Base-by-base conservation (phyloP, 1,284 basidiomycete species). In the Tremellales sp. region DNA sequence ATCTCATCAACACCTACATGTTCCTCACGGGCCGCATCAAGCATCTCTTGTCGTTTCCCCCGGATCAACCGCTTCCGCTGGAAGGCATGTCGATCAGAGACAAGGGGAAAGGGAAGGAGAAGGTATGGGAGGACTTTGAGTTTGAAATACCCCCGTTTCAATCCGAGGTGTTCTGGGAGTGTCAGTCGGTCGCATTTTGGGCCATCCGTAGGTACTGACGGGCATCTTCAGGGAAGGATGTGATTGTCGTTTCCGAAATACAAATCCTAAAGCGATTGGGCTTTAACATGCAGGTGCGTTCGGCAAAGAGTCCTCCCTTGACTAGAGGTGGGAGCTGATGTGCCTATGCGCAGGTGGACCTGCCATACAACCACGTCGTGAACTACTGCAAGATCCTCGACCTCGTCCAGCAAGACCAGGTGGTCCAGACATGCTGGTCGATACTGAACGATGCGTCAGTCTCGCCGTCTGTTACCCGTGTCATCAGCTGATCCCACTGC, bases 1-100 rank as follows among this genome's bases (percentile, higher is more conserved):
- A 97, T 66, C 80, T 98, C 51, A 84, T 97, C 73, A 97, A 97
- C 68, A 83, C 89, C 37, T 97, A 88, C 71, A 87, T 97, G 73
- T 81, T 88, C 43, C 79, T 97, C 3, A 44, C 58, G 9, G 63
- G 66, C 9, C 51, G 71, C 16, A 63, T 63, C 1, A 50, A 57
- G 26, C 63, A 70, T 47, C 59, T 73, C 16, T 57, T 71, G n/a
- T 46, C 56, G 3, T 52, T 58, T 8, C 63, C 65, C 2, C 44
- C 63, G 0, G 56, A 54, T 10, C 26, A 50, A 12, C 41, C 52
- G 0, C 51, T 66, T 29, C 16, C 44, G 39, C 43, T 35, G 37
- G 45, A 47, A 26, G 41, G 32, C 5, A 29, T 27, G 7, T 38
- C 18, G 38, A 46, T 25, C 13, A 45, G 44, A 8, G 18, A 41